Base-by-base conservation (phyloP, 2,329 filamentous ascomycete species). In the Akanthomyces dipterigenus region DNA sequence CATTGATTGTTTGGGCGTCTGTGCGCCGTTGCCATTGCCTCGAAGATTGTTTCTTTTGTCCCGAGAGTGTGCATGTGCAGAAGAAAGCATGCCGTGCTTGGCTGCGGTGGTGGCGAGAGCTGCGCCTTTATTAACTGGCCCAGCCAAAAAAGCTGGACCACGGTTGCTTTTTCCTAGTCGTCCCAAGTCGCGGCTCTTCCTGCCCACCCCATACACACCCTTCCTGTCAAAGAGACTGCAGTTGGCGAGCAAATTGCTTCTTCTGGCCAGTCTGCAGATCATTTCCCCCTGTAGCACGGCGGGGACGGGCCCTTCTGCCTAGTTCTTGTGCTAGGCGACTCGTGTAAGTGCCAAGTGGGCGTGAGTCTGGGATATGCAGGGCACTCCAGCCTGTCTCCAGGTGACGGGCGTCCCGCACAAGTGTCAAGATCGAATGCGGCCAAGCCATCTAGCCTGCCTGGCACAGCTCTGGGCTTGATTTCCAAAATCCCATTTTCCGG, bases 271-370 rank as follows among this genome's bases (percentile, higher is more conserved):
- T 34, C 48, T 5, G n/a, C 20, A 24, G 24, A 60, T 53, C 48
- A 51, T 53, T 53, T 36, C n/a, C 45, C 11, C 5, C 12, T 26
- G 6, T 36, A 24, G 6, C 7, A 3, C 28, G 36, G 49, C 28
- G 18, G 38, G 16, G 20, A 9, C 31, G 6, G 5, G 16, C 40
- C 24, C 24, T 60, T n/a, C 14, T 36, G 36, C 36, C n/a, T 14
- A 14, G 18, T 8, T 28, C 7, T 48, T 8, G 16, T 48, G 8
- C 49, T 48, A 48, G 48, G 28, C 28, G 18, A 60, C 20, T 38
- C 57, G 38, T 60, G 49, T 60, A 60, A 60, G 57, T 53, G 57
- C n/a, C n/a, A n/a, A n/a, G n/a, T 28, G 18, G 36, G 18, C 48
- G 12, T 2, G 31, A 16, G 18, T 14, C n/a, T 16, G 54, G 14